Evolutionary conservation across 2,329 filamentous ascomycete species (phyloP), one percentile per base, ranked within the genome.

Genomic region (Penicillium sp.): DNA sequence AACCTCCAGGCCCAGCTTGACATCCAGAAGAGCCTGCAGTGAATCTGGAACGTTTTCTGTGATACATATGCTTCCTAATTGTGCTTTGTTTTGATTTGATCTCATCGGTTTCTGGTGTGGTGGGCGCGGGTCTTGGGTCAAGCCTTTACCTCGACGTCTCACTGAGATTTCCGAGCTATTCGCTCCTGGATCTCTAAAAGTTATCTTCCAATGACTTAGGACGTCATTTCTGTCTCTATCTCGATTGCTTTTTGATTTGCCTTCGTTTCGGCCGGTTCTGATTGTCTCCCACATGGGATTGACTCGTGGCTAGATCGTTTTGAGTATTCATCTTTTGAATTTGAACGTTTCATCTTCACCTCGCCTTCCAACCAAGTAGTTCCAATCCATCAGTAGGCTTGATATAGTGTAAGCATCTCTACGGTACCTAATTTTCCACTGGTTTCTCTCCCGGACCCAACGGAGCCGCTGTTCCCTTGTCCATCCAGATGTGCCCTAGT

Each of bases 231-330:
- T 13, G 21, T 43, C 20, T 14, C 38, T 36, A 34, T 35, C 4
- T 43, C 26, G 31, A 28, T 27, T 43, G 42, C 11, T 35, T 34
- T 31, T 33, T 36, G 25, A 29, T 43, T 44, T 49, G 52, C 45
- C 33, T 33, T 49, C 48, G 36, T 44, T 45, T 31, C 34, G 58
- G 68, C 65, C 70, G 68, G 64, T 71, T 74, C 72, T 75, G 72
- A 74, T 59, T 45, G 72, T 75, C 71, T 74, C 70, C 69, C 62
- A 49, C 47, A 36, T 47, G 48, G 64, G 67, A 69, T 74, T 68
- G 72, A 75, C 72, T 74, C 72, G 72, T 73, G 70, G 70, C 69
- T 54, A 39, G n/a, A n/a, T n/a, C n/a, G n/a, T n/a, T n/a, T n/a
- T 48, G n/a, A n/a, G n/a, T n/a, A n/a, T n/a, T n/a, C n/a, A n/a